Evolutionary conservation across 2,329 filamentous ascomycete species (phyloP).

Genomic region (Colletotrichum simmondsii): DNA sequence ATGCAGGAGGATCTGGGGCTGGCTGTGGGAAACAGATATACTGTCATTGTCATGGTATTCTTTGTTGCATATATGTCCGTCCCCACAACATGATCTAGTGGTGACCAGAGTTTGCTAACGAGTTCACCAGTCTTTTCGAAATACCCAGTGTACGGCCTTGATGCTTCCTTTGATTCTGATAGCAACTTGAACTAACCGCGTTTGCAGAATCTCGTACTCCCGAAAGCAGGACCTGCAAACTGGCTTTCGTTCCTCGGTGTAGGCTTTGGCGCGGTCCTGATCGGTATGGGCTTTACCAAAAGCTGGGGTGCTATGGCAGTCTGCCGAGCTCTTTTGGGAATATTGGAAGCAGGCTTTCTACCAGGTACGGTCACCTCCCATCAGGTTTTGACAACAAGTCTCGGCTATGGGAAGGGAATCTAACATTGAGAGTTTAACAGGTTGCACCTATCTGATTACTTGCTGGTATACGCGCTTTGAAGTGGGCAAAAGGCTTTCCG

Average conservation of each 20-base stretch:
- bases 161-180: background rate
- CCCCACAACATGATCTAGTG: background rate
- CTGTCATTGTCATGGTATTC: background rate
- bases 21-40: slow-evolving; percentile 22
- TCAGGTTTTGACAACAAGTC: background rate
- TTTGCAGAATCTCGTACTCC: background rate
- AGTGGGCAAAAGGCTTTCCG: background rate
- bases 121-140: background rate
- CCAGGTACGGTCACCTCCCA: background rate
- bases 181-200: background rate
- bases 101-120: background rate
- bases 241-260: background rate
- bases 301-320: background rate
- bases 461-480: background rate
- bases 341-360: background rate
- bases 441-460: background rate
- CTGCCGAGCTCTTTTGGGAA: background rate
- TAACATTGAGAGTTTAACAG: background rate
- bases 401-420: background rate
- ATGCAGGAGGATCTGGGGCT: slow-evolving; percentile 34
- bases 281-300: background rate
- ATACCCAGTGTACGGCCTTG: background rate
- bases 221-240: background rate
- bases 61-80: background rate
- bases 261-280: background rate